Evolutionary conservation across 2,329 filamentous ascomycete genomes (phyloP), one percentile per base, ranked within the genome.

Genomic region (Erysiphe neolycopersici): DNA sequence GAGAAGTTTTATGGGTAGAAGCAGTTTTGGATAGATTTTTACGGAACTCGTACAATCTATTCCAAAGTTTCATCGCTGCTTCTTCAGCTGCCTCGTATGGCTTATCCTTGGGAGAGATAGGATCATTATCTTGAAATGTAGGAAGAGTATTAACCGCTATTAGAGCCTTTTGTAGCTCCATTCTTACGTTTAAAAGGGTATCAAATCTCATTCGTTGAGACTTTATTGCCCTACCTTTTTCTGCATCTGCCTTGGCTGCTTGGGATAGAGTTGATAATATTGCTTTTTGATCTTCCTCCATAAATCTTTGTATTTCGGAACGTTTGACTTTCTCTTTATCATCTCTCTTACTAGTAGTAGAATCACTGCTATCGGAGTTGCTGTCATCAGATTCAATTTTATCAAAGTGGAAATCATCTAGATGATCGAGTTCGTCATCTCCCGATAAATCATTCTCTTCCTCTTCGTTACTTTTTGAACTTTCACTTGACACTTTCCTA

Each of bases 81-180:
- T 76, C 71, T 60, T 95, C 87, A 0, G 85, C 85, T 0, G 79
- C 79, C 50, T 68, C 72, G 62, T 66, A 92, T 53, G 60, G 75
- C 56, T 68, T 45, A 30, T 50, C 50, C 29, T 57, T 51, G 33
- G 49, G 53, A 3, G 59, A 56, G 2, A 65, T 59, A 13, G 55
- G 58, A 4, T 63, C 56, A 3, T 62, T 61, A 2, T 63, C 56
- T 11, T 62, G 59, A 1, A 67, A 51, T 1, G 63, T 56, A 14
- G 67, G 59, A 36, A 91, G 65, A 1, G 83, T 78, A 58, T 94
- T 94, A 22, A 77, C 71, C 0, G 80, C 76, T 14, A 89, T 70
- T 13, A 98, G 62, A 1, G 81, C 83, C 59, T 94, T 95, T 59
- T 98, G 91, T 16, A 98, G 63, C 47, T 87, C 80, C 55, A 98